Evolutionary conservation across 176 grass and related monocot genomes (phyloP), one percentile per base, ranked within the genome.

Genomic region (Musa schizocarpa): DNA sequence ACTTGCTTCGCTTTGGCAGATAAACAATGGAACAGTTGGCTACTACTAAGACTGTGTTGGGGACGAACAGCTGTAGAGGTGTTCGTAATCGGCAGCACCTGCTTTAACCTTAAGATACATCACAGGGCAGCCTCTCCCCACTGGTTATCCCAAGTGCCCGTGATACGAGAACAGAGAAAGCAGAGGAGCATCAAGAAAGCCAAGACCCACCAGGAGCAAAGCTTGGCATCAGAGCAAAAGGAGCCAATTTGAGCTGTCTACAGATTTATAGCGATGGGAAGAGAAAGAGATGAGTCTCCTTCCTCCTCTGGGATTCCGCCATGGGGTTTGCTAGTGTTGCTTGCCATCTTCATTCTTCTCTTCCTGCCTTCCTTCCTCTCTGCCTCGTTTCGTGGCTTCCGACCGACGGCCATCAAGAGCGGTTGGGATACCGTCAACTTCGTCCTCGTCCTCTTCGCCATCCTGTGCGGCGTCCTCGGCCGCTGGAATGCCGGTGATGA

Each of bases 351-450:
- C 7, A 78, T 88, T 26, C 52, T 97, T 26, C 73, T 86, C 26
- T 68, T 68, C 79, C 67, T 92, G 21, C 86, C 90, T 10, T 84
- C 82, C 51, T 65, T 79, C 59, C 27, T 72, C 53, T 76, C 85
- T 22, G 71, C 85, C 54, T 52, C 76, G 19, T 79, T 54, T 13
- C n/a, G 77, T n/a, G 71, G 64, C 43, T 77, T 69, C 79, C 81
- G 79, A 74, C 73, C 3, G 48, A 71, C 59, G 79, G 72, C 11
- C 23, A 24, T 87, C 52, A 93, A 90, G 88, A 88, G 83, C 62
- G 91, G 96, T 0, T 95, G 96, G 96, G 91, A 92, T 77, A 58
- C 87, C 21, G 80, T 99, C 62, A 99, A 92, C 83, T 76, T 99
- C 56, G 84, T 79, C 76, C 82, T 99, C 22, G 96, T 99, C 19